A percentile compares a stretch with the other conserved stretches of the same genome.
Evolutionary conservation across 2,329 filamentous ascomycete genomes (phyloP).

Genomic region (Colletotrichum scovillei): DNA sequence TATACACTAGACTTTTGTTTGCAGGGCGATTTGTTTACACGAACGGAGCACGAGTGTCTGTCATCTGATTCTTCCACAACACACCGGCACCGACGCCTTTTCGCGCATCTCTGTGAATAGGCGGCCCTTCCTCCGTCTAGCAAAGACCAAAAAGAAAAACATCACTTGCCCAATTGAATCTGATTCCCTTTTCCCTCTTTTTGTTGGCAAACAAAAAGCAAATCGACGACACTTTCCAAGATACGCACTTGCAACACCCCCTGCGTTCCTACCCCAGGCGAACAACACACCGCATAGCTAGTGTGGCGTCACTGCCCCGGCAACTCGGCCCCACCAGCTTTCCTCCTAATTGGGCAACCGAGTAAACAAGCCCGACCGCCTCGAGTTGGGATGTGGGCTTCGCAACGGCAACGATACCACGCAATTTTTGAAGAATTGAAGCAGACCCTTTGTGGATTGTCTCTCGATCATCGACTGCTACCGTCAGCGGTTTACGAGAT

Average conservation of each 20-base stretch:
- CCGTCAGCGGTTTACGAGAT: constrained; percentile 51
- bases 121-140: background rate
- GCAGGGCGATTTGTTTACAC: constrained; percentile 12
- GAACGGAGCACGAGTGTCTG: background rate
- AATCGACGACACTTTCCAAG: background rate
- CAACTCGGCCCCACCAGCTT: constrained; percentile 36
- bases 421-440: constrained; percentile 52
- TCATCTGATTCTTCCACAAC: background rate
- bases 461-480: constrained; percentile 58
- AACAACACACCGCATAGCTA: constrained; percentile 18
- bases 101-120: background rate
- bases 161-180: background rate
- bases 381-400: constrained; percentile 36
- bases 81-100: background rate
- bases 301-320: constrained; percentile 36
- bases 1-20: constrained; percentile 17
- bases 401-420: constrained; percentile 50
- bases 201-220: background rate
- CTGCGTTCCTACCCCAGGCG: background rate
- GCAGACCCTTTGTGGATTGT: constrained; percentile 53
- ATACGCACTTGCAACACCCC: constrained; percentile 1
- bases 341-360: constrained; percentile 35
- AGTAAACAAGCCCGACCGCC: constrained; percentile 38
- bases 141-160: background rate
- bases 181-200: background rate